Conservation (phyloP, 2,329 filamentous ascomycete genomes). For the Fusarium anguioides region DNA sequence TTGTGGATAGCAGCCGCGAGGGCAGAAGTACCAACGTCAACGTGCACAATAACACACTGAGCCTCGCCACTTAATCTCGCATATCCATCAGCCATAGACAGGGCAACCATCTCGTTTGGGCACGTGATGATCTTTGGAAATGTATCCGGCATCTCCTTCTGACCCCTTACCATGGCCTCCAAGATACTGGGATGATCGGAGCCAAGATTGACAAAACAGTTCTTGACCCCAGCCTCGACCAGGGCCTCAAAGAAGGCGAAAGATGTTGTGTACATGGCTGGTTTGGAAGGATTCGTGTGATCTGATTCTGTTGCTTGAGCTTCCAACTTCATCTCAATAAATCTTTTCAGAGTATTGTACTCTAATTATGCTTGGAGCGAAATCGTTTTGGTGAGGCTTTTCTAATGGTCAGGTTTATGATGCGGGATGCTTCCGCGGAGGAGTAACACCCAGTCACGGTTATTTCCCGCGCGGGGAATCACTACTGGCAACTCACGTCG, state of each 20-base stretch:
- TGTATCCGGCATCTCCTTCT: slow-evolving; percentile 26
- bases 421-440: not conserved
- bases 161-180: slow-evolving; percentile 43
- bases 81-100: slow-evolving; percentile 40
- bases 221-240: slow-evolving; percentile 56
- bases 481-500: not conserved
- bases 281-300: not conserved
- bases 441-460: not conserved
- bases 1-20: slow-evolving; percentile 46
- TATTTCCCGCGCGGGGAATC: not conserved
- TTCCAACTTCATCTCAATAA: not conserved
- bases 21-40: slow-evolving; percentile 45
- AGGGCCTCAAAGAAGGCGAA: slow-evolving; percentile 25
- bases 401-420: not conserved
- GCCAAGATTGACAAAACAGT: slow-evolving; percentile 65
- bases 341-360: fast-evolving
- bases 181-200: slow-evolving; percentile 57
- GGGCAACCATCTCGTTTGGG: slow-evolving; percentile 47
- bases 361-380: not conserved
- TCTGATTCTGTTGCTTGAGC: not conserved
- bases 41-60: slow-evolving; percentile 45
- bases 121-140: slow-evolving; percentile 43
- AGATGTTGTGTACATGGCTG: slow-evolving; percentile 16
- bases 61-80: slow-evolving; percentile 46
- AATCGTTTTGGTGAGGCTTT: not conserved